A percentile compares a stretch with the other conserved stretches of the same genome.
Conservation (phyloP, 495 filamentous ascomycete genomes). For the Hypoxylon fuscum region DNA sequence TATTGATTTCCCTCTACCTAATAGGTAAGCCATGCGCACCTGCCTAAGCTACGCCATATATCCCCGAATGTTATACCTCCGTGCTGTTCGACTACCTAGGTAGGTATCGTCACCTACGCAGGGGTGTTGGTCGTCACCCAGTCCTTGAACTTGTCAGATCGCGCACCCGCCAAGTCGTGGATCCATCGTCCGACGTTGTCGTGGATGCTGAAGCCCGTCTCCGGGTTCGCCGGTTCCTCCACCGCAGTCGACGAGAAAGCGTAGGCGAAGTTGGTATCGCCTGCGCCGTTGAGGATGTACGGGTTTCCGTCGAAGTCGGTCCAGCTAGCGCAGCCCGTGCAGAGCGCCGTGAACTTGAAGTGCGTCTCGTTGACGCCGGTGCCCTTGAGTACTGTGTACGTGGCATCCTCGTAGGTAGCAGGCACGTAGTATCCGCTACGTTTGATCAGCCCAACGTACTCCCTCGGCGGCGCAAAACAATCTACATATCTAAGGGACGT, state of each 20-base stretch:
- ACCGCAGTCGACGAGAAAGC: conserved; percentile 49
- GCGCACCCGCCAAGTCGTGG: conserved; percentile 46
- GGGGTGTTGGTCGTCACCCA: conserved; percentile 43
- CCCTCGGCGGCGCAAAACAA: neutral
- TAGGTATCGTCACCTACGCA: conserved; percentile 30
- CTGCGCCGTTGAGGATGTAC: conserved; percentile 47
- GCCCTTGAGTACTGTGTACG: conserved; percentile 54
- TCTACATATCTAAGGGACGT: neutral
- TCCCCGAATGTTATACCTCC: conserved; percentile 37
- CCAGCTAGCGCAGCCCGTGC: conserved; percentile 55
- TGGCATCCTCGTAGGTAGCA: conserved; percentile 43
- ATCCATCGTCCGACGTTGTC: conserved; percentile 56
- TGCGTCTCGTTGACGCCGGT: conserved; percentile 57
- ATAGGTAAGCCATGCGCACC: conserved; percentile 12
- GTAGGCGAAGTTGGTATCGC: conserved; percentile 51
- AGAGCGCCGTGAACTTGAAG: conserved; percentile 55
- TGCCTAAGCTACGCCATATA: conserved; percentile 30
- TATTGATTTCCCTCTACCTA: conserved; percentile 23
- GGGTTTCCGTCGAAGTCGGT: conserved; percentile 52
- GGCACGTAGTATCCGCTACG: conserved; percentile 57
- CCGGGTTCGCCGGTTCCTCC: conserved; percentile 45
- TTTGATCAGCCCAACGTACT: conserved; percentile 8
- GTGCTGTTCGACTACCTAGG: conserved; percentile 7
- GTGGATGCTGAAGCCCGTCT: conserved; percentile 55
- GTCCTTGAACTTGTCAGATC: conserved; percentile 40